Conservation (phyloP, 192 early-diverging fungal species). For the Backusella circina region DNA sequence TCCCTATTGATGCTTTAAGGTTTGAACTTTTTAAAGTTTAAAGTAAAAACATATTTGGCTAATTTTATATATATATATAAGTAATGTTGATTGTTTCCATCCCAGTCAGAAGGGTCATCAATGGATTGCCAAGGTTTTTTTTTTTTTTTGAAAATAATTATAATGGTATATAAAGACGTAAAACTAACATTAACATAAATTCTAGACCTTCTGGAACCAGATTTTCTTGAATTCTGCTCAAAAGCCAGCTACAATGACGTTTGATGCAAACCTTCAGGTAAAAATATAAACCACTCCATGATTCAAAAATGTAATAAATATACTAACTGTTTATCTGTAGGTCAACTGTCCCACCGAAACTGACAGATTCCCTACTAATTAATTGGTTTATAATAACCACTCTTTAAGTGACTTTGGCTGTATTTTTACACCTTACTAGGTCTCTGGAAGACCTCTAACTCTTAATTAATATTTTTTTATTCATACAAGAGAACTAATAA, state of each 20-base stretch:
- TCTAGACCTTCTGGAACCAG: slow-evolving; percentile 20
- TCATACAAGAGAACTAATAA: background rate
- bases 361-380: background rate
- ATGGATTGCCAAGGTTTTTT: slow-evolving; percentile 14
- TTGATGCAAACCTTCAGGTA: slow-evolving; percentile 1
- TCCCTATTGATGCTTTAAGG: slow-evolving; percentile 13
- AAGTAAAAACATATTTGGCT: background rate
- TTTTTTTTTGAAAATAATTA: background rate
- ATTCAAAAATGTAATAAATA: background rate
- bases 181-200: background rate
- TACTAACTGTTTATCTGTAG: background rate
- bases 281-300: background rate
- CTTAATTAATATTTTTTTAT: background rate
- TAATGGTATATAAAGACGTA: background rate
- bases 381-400: background rate
- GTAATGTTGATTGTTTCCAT: slow-evolving; percentile 23
- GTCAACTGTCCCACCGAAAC: background rate
- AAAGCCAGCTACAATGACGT: background rate
- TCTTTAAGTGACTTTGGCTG: background rate
- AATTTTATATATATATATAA: background rate
- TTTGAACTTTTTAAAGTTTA: background rate
- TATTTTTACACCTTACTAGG: background rate
- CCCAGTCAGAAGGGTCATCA: slow-evolving; percentile 15
- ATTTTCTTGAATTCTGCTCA: slow-evolving; percentile 7
- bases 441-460: background rate